These are phyloP conservation scores for Metschnikowia amazonensis DNA, from an alignment of 805 yeast genomes.

Conservation along the genomic window DNA sequence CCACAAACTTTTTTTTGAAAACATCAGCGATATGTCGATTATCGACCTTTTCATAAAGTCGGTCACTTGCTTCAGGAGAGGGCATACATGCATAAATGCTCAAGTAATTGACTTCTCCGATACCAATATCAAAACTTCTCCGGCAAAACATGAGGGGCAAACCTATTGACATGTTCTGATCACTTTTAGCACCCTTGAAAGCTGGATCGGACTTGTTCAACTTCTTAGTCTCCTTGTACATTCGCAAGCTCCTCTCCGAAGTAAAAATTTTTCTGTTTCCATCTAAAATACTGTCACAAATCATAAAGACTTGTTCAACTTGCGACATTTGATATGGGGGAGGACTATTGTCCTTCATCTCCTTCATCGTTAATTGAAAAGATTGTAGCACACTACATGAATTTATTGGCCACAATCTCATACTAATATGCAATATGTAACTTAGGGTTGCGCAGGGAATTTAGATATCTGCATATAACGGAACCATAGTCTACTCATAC, in stretches of 20 bases:
- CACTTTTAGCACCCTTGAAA: constrained; percentile 10
- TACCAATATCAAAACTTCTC: constrained; percentile 6
- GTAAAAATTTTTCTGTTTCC: constrained; percentile 10
- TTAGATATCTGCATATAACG: no score
- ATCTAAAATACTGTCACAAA: constrained; percentile 10
- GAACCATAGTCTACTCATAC: no score
- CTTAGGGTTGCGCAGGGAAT: no score
- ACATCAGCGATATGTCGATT: constrained; percentile 13
- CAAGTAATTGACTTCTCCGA: constrained; percentile 12
- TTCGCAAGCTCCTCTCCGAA: constrained; percentile 8
- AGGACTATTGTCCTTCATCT: neutral
- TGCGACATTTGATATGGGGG: neutral
- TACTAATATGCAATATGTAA: no score
- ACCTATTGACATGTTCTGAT: constrained; percentile 12
- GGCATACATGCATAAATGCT: constrained; percentile 10
- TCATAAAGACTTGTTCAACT: constrained; percentile 8
- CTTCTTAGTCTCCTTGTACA: constrained; percentile 11
- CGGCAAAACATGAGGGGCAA: constrained; percentile 13
- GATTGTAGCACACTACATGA: neutral
- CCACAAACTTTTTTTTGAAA: constrained; percentile 5
- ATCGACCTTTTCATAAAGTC: constrained; percentile 12
- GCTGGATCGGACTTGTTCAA: neutral
- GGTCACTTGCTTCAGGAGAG: constrained; percentile 13
- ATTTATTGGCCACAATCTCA: no score
- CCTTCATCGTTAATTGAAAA: neutral